phyloP scores from a whole-genome alignment of 1,139 yeast species.

The Arxiozyma bovina region DNA sequence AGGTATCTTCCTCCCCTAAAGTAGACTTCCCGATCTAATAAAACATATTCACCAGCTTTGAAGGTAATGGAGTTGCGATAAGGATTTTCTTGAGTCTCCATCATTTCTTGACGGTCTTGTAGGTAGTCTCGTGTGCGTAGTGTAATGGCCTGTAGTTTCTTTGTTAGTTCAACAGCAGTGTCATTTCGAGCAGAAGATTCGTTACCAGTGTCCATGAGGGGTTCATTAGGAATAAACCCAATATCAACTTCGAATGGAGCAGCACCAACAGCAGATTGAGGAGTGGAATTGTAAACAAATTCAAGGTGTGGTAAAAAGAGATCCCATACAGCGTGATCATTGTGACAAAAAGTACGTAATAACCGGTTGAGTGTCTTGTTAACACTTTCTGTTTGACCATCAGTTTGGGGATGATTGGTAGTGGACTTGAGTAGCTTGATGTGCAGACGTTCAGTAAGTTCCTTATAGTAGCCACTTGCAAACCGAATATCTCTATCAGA shows the following conservation, averaged over 20 bases:
- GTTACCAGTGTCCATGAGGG: not conserved
- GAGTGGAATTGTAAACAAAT: constrained; percentile 10
- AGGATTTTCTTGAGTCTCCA: constrained; percentile 6
- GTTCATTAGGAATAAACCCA: constrained; percentile 11
- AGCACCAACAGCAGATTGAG: not conserved
- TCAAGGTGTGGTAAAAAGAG: constrained; percentile 5
- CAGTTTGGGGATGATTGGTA: constrained; percentile 14
- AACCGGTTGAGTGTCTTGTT: constrained; percentile 13
- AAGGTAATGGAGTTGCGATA: constrained; percentile 90
- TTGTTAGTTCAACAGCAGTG: not conserved
- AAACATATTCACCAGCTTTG: constrained; percentile 82
- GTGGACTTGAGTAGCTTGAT: constrained; percentile 15
- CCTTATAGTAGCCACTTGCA: constrained; percentile 6
- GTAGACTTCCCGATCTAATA: constrained; percentile 9
- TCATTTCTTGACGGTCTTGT: constrained; percentile 2
- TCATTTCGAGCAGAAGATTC: not conserved
- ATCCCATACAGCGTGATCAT: constrained; percentile 5
- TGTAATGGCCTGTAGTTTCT: not conserved
- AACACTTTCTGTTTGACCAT: constrained; percentile 12
- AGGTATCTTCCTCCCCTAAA: constrained; percentile 7
- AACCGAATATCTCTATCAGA: constrained; percentile 15
- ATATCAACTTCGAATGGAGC: constrained; percentile 11
- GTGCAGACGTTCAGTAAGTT: constrained; percentile 10
- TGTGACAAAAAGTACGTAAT: constrained; percentile 9
- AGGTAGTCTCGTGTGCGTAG: constrained; percentile 2